Evolutionary conservation across 805 yeast genomes (phyloP), one percentile per base, ranked within the genome.

Genomic region (Kodamaea laetipori): DNA sequence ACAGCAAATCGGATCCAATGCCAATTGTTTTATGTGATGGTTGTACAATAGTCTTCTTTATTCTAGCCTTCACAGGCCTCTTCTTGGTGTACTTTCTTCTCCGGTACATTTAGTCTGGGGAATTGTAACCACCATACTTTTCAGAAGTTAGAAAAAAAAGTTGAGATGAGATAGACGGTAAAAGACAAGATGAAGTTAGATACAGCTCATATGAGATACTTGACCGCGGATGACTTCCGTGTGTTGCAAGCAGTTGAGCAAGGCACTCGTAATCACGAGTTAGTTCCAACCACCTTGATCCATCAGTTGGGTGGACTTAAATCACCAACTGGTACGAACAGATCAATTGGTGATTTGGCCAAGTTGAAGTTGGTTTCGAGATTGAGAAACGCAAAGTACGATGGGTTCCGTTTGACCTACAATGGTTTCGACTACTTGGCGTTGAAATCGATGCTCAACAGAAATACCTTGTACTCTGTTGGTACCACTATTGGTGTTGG

Each of bases 401-500:
- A 94, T 61, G 99, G 99, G 9, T 94, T 87, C 68, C 76, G 92
- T 52, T 67, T 94, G 51, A 85, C 96, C 0, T 90, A 85, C 62
- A 80, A 79, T 37, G 99, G 99, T 3, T 87, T 82, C 64, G 99
- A 94, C 65, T 94, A 87, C 60, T 73, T 94, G 51, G 98, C 98
- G 0, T 73, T 94, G 51, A 89, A 84, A 63, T 77, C 95, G 6
- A 80, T 94, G 81, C 71, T 86, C 50, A 85, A 83, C 56, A 74
- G 89, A 52, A 80, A 82, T 32, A 75, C 88, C 0, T 60, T 94
- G 7, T 82, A 82, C 55, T 84, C 92, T 1, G 78, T 92, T 11
- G 97, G 96, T 12, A 75, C 83, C 36, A 86, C 85, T 7, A 90
- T 92, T 53, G 99, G 98, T 47, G 96, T 94, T 40, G 99, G 99